These are phyloP conservation scores for Pezicula neosporulosa DNA, from an alignment of 2,329 filamentous ascomycete genomes.

Conservation along the genomic window DNA sequence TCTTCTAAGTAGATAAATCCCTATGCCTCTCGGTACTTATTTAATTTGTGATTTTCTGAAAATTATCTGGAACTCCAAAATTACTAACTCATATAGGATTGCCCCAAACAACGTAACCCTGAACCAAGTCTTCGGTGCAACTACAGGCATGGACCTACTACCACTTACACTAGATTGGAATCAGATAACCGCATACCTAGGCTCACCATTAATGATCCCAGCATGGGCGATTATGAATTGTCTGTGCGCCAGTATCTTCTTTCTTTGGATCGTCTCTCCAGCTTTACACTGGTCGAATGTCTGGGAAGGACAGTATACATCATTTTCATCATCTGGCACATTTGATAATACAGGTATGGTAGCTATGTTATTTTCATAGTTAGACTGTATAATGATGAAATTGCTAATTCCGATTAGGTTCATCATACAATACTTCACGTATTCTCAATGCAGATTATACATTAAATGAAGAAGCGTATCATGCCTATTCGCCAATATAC, in stretches of 20 bases:
- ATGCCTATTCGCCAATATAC: slow-evolving; percentile 64
- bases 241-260: slow-evolving; percentile 40
- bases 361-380: neutral
- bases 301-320: slow-evolving; percentile 32
- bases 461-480: slow-evolving; percentile 60
- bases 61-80: too few relatives aligned
- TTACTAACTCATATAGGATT: neutral
- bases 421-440: slow-evolving; percentile 56
- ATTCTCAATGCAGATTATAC: slow-evolving; percentile 60
- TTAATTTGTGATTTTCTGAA: too few relatives aligned
- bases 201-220: slow-evolving; percentile 59
- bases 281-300: neutral
- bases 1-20: neutral
- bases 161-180: slow-evolving; percentile 74
- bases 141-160: slow-evolving; percentile 61
- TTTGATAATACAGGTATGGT: slow-evolving; percentile 66
- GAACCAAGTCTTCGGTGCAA: slow-evolving; percentile 69
- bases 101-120: slow-evolving; percentile 16
- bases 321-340: slow-evolving; percentile 66
- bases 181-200: slow-evolving; percentile 54
- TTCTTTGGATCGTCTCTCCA: slow-evolving; percentile 1
- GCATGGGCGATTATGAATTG: slow-evolving; percentile 74
- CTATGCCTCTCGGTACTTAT: too few relatives aligned
- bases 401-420: slow-evolving; percentile 5
- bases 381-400: neutral